Base-by-base conservation (phyloP, 2,329 filamentous ascomycete species). In the Ceratocystiopsis minuta region DNA sequence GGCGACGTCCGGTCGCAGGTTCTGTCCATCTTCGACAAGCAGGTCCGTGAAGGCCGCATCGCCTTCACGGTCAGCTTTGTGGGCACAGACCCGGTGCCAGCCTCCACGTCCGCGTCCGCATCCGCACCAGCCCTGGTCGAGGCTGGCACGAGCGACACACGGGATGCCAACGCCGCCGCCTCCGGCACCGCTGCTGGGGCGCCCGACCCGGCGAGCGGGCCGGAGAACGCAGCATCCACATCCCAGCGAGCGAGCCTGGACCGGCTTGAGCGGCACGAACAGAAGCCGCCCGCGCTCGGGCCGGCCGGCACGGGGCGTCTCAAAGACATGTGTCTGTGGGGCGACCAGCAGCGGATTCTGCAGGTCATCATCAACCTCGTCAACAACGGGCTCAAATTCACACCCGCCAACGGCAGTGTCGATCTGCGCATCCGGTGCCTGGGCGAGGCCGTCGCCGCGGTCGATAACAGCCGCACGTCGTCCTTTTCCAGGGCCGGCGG, bases 321-420 rank as follows among this genome's bases (percentile, higher is more conserved):
- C 18, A 83, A 81, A 54, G 84, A 93, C 48, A 87, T 92, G 78
- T 78, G 81, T 40, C 64, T 95, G 1, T 90, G 83, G 75, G 87
- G 87, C n/a, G 87, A 95, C 52, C 81, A 90, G 50, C 85, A 94
- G 53, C 70, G 87, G 37, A 90, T 94, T 34, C 62, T 93, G 20
- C 87, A 94, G 56, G 81, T 94, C n/a, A 73, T 94, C 38, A 94
- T 92, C 63, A 93, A 93, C 54, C 65, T 95, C 31, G 84, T 93
- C 38, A 87, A 81, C 58, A 95, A 95, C 61, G 84, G 80, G 56
- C 63, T 94, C 36, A 95, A 95, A 55, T 94, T 95, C 53, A 94
- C 87, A 0, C 81, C 84, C 0, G 58, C 73, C 7, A 77, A 77
- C 1, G 86, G 86, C 9, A 78, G 67, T 28, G 82, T 95, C 3